phyloP scores from a whole-genome alignment of 1,284 basidiomycete genomes.

The Ganoderma boninense region DNA sequence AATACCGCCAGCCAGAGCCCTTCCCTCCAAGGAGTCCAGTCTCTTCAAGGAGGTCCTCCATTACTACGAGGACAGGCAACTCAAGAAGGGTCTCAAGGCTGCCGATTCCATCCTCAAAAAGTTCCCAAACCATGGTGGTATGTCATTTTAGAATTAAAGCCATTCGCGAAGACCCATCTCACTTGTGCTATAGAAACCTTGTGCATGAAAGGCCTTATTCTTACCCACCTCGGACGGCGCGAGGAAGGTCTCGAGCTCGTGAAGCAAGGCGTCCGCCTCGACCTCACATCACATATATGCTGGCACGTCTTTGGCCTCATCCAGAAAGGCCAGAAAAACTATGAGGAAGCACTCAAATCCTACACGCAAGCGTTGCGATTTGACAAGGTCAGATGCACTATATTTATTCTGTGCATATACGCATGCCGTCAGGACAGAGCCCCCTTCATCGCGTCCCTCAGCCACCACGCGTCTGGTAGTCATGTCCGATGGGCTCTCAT shows the following conservation, averaged over 20 bases:
- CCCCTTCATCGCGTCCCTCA: not conserved
- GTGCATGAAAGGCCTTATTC: constrained; percentile 92
- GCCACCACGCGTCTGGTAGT: not conserved
- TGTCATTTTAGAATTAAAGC: constrained; percentile 27
- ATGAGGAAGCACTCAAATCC: constrained; percentile 89
- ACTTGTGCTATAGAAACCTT: constrained; percentile 75
- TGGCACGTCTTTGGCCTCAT: constrained; percentile 99
- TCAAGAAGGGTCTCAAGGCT: constrained; percentile 91
- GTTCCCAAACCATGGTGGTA: constrained; percentile 95
- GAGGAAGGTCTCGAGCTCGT: constrained; percentile 89
- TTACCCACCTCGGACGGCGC: constrained; percentile 86
- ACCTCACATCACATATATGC: constrained; percentile 94
- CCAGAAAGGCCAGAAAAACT: constrained; percentile 91
- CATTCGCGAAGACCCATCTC: not conserved
- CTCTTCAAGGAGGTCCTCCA: constrained; percentile 93
- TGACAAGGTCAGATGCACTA: constrained; percentile 75
- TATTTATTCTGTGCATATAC: not conserved
- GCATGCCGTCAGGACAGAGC: not conserved
- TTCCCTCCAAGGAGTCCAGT: constrained; percentile 86
- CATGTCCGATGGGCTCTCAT: not conserved
- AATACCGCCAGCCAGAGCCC: constrained; percentile 52
- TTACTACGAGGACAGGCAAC: constrained; percentile 90
- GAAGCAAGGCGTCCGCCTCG: constrained; percentile 87
- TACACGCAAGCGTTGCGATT: constrained; percentile 85
- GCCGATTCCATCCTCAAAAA: constrained; percentile 97